A percentile compares a stretch with the other conserved stretches of the same genome.
phyloP scores from a whole-genome alignment of 2,329 filamentous ascomycete species.

The Fulvia fulva region DNA sequence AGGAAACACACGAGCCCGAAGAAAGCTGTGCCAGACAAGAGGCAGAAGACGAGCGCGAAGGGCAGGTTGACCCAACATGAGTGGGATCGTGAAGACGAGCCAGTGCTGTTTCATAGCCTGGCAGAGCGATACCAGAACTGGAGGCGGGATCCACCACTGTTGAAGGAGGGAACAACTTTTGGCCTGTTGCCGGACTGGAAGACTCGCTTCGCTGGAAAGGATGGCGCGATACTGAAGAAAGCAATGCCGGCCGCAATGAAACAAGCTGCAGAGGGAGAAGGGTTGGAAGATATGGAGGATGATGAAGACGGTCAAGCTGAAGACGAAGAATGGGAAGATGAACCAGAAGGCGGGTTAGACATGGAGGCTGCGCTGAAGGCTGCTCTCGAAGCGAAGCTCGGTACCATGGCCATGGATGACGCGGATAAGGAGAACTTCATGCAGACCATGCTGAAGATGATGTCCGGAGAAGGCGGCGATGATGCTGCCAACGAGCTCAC shows the following conservation, averaged over 20 bases:
- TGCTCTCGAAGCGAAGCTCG: constrained; percentile 30
- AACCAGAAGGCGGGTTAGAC: constrained; percentile 18
- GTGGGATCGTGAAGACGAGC: constrained; percentile 21
- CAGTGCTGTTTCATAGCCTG: constrained; percentile 26
- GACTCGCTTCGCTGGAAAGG: constrained; percentile 33
- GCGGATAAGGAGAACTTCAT: constrained; percentile 43
- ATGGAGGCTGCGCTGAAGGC: constrained; percentile 26
- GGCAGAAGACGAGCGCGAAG: constrained; percentile 21
- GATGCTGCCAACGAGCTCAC: constrained; percentile 43
- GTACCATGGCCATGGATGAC: constrained; percentile 33
- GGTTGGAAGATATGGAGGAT: constrained; percentile 12
- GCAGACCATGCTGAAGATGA: constrained; percentile 43
- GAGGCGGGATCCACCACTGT: constrained; percentile 5
- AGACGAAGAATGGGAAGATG: constrained; percentile 22
- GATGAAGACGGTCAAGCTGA: constrained; percentile 12
- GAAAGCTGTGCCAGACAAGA: constrained; percentile 18
- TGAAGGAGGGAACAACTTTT: constrained; percentile 32
- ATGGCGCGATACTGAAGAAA: constrained; percentile 13
- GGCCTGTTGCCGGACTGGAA: constrained; percentile 46
- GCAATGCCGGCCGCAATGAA: constrained; percentile 31
- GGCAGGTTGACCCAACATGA: constrained; percentile 1
- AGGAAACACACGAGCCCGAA: constrained; percentile 24
- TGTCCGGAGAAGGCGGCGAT: constrained; percentile 39
- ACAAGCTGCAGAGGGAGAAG: constrained; percentile 24
- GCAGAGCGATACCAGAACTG: constrained; percentile 11